Percentiles rank a stretch among this genome's conserved stretches.
These are phyloP conservation scores for Dothistroma pini DNA, from an alignment of 2,329 filamentous ascomycete genomes.

Conservation along the genomic window DNA sequence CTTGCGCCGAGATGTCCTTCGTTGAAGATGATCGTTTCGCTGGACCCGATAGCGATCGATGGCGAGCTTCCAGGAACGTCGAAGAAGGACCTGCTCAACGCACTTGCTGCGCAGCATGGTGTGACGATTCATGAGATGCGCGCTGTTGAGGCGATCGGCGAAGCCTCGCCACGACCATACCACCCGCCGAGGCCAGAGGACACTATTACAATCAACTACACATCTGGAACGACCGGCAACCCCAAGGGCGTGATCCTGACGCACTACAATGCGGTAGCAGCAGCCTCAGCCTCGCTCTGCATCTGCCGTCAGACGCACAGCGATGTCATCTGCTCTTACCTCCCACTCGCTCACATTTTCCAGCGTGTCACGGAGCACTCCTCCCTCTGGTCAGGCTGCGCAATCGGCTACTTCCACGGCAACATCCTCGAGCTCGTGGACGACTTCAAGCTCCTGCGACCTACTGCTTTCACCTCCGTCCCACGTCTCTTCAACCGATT, in stretches of 20 bases:
- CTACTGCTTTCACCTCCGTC: slow-evolving; percentile 81
- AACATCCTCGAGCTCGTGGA: slow-evolving; percentile 83
- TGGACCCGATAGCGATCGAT: slow-evolving; percentile 77
- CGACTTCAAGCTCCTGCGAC: slow-evolving; percentile 81
- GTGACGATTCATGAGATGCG: slow-evolving; percentile 74
- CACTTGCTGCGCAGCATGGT: slow-evolving; percentile 69
- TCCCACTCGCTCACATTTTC: slow-evolving; percentile 93
- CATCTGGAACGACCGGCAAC: slow-evolving; percentile 76
- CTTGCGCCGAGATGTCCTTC: slow-evolving; percentile 71
- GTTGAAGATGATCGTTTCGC: slow-evolving; percentile 81
- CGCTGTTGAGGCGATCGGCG: slow-evolving; percentile 79
- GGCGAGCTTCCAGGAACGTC: slow-evolving; percentile 68
- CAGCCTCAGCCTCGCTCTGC: slow-evolving; percentile 59
- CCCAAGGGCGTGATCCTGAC: slow-evolving; percentile 82
- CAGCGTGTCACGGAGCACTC: slow-evolving; percentile 78
- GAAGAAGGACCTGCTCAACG: slow-evolving; percentile 73
- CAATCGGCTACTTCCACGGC: slow-evolving; percentile 91
- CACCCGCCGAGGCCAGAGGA: slow-evolving; percentile 71
- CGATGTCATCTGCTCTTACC: slow-evolving; percentile 76
- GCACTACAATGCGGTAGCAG: slow-evolving; percentile 76
- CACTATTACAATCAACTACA: slow-evolving; percentile 86
- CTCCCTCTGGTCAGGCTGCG: slow-evolving; percentile 65
- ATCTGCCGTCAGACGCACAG: slow-evolving; percentile 51
- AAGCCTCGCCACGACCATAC: slow-evolving; percentile 63
- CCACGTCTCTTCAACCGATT: slow-evolving; percentile 91